These are phyloP conservation scores for Tylopilus vinaceipallidus DNA, from an alignment of 768 basidiomycete genomes.

Conservation along the genomic window DNA sequence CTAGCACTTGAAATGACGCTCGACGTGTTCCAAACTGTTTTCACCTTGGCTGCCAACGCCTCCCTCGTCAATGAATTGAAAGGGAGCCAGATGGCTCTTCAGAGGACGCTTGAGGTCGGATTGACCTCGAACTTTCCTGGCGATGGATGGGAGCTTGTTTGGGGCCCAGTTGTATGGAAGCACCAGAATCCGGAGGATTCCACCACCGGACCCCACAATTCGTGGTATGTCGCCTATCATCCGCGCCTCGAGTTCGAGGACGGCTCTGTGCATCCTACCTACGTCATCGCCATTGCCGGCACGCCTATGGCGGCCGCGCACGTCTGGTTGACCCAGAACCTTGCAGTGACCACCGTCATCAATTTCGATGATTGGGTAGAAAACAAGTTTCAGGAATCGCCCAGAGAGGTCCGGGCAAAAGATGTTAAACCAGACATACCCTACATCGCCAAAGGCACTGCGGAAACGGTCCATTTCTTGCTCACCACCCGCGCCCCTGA, in stretches of 20 bases:
- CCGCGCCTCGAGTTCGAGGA: conserved; percentile 1
- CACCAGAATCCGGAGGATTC: background rate
- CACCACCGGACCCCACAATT: conserved; percentile 7
- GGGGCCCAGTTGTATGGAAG: conserved; percentile 15
- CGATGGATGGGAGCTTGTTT: conserved; percentile 4
- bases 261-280: background rate
- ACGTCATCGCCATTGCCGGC: conserved; percentile 13
- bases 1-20: no score
- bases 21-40: no score
- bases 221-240: conserved; percentile 13
- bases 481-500: background rate
- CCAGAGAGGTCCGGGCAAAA: background rate
- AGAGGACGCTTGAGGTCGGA: background rate
- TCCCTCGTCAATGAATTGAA: no score
- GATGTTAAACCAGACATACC: background rate
- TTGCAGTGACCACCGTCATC: conserved; percentile 1
- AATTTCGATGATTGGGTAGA: conserved; percentile 8
- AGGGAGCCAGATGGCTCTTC: no score
- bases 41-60: no score
- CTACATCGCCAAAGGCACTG: conserved; percentile 8
- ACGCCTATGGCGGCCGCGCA: background rate
- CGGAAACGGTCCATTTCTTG: background rate
- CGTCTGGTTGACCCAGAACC: conserved; percentile 3
- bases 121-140: background rate
- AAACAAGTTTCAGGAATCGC: background rate